These are phyloP conservation scores for Hymenoscyphus repandus DNA, from an alignment of 2,329 filamentous ascomycete genomes.

Conservation along the genomic window DNA sequence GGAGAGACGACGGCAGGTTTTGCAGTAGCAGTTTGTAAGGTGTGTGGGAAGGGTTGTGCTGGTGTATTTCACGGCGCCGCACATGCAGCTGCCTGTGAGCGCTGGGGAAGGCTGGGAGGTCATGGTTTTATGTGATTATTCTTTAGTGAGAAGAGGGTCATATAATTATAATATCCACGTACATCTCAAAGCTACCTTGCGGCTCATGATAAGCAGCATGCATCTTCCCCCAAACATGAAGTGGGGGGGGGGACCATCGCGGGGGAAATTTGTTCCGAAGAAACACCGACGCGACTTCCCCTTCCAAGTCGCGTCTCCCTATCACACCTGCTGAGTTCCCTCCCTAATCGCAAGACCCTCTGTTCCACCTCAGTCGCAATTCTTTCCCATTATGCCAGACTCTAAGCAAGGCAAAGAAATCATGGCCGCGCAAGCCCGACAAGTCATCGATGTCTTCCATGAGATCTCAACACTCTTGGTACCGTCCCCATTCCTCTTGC, in stretches of 20 bases:
- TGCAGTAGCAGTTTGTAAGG: slow-evolving; percentile 42
- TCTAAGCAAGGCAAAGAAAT: slow-evolving; percentile 60
- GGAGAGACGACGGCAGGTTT: slow-evolving; percentile 43
- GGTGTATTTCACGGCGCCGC: slow-evolving; percentile 38
- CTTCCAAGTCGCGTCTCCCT: slow-evolving; percentile 8
- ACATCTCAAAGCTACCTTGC: no score
- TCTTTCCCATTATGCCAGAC: slow-evolving; percentile 36
- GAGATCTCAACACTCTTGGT: slow-evolving; percentile 89
- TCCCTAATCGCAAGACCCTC: not conserved
- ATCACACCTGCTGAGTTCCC: not conserved
- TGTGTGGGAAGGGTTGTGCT: slow-evolving; percentile 32
- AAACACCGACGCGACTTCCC: not conserved
- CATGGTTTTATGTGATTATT: not conserved
- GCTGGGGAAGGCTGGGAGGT: not conserved
- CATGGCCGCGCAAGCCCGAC: slow-evolving; percentile 69
- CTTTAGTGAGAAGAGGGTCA: not conserved
- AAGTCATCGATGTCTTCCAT: slow-evolving; percentile 76
- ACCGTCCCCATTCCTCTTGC: slow-evolving; percentile 30
- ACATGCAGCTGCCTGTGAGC: slow-evolving; percentile 40
- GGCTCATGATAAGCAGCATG: no score
- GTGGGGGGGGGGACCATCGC: no score
- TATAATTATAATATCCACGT: no score
- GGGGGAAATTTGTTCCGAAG: not conserved
- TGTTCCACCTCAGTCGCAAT: not conserved
- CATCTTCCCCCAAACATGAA: no score